phyloP scores from a whole-genome alignment of 208 protist species.

The Leishmania aethiopica region DNA sequence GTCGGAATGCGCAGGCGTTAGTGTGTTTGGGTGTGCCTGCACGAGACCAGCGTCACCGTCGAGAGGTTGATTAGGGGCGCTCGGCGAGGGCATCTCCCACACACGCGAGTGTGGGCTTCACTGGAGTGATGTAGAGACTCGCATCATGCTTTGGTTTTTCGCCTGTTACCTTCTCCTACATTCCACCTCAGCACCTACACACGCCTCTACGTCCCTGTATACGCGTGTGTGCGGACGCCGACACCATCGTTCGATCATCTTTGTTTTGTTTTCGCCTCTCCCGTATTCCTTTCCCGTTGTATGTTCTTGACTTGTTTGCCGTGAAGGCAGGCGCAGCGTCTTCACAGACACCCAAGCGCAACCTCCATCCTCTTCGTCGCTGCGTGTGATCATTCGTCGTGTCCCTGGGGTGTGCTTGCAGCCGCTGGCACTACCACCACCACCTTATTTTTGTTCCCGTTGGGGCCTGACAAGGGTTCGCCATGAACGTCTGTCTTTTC shows the following conservation, averaged over 20 bases:
- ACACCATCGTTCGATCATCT: background rate
- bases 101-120: background rate
- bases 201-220: background rate
- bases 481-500: background rate
- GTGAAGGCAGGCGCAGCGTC: background rate
- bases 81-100: background rate
- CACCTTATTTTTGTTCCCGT: background rate
- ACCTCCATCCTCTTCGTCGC: background rate
- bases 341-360: background rate
- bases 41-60: background rate
- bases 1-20: background rate
- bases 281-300: background rate
- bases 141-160: background rate
- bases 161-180: background rate
- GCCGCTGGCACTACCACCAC: background rate
- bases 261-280: background rate
- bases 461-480: no score
- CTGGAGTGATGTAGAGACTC: background rate
- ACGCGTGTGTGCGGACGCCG: background rate
- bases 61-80: background rate
- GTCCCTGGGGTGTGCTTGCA: background rate
- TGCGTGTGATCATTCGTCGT: background rate
- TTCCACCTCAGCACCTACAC: conserved; percentile 5
- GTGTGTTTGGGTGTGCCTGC: background rate
- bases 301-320: background rate